Percentiles rank a stretch among this genome's conserved stretches.
These are phyloP conservation scores for Clonostachys solani DNA, from an alignment of 2,329 filamentous ascomycete species.

Conservation along the genomic window DNA sequence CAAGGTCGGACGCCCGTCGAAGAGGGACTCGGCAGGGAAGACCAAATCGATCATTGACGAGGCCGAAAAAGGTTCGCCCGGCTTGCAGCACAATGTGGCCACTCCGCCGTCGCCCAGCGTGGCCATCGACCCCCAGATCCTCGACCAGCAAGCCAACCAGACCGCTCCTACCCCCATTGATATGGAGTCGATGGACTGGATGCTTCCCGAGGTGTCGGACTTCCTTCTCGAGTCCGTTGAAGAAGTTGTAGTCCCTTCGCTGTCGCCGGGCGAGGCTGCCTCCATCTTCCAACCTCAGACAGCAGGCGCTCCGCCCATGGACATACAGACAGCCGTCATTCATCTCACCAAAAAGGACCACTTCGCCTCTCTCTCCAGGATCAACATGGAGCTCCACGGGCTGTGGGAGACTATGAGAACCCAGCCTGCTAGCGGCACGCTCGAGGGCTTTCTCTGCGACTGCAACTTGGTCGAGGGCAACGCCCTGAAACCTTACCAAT, in stretches of 20 bases:
- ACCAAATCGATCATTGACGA: not conserved
- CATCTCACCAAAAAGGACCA: not conserved
- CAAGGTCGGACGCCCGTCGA: conserved; percentile 21
- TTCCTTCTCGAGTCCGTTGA: not conserved
- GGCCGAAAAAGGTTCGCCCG: not conserved
- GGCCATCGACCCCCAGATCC: not conserved
- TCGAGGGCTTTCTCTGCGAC: not conserved
- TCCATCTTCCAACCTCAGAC: not conserved
- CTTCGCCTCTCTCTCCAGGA: not conserved
- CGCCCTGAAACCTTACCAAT: not conserved
- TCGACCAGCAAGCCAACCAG: too few relatives aligned
- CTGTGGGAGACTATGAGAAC: not conserved
- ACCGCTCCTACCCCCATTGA: not conserved
- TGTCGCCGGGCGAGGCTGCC: not conserved
- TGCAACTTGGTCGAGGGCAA: not conserved
- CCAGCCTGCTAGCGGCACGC: not conserved
- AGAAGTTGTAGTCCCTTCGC: not conserved
- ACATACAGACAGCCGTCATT: not conserved
- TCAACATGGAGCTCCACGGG: not conserved
- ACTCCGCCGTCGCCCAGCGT: not conserved
- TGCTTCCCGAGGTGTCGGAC: not conserved
- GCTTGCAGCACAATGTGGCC: not conserved
- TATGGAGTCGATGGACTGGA: not conserved
- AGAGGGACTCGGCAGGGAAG: conserved; percentile 8
- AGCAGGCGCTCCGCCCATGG: not conserved